These are phyloP conservation scores for Lactifluus volemus DNA, from an alignment of 768 basidiomycete genomes.

Conservation along the genomic window DNA sequence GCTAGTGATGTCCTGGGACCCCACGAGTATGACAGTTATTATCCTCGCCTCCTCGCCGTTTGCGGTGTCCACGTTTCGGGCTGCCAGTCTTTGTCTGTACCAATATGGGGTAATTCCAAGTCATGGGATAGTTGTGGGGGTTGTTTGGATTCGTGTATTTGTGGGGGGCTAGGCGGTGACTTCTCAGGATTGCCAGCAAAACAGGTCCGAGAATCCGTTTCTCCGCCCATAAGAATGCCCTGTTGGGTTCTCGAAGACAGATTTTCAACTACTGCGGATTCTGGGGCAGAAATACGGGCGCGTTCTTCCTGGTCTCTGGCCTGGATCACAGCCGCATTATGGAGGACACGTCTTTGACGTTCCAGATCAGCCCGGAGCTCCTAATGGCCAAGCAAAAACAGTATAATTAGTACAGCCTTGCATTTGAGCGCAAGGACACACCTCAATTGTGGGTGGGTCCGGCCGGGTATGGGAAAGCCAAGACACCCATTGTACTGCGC, in stretches of 20 bases:
- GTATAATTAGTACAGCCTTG: constrained; percentile 2
- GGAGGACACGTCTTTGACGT: constrained; percentile 14
- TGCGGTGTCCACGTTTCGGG: constrained; percentile 16
- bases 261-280: background rate
- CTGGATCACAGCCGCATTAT: constrained; percentile 13
- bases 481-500: constrained; percentile 18
- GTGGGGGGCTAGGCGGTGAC: background rate
- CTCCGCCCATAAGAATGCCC: background rate
- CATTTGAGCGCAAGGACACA: background rate
- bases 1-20: background rate
- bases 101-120: background rate
- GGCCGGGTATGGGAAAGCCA: constrained; percentile 18
- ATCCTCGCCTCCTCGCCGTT: background rate
- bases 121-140: background rate
- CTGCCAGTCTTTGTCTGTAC: constrained; percentile 16
- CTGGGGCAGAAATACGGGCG: background rate
- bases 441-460: constrained; percentile 12
- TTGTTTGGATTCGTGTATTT: background rate
- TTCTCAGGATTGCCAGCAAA: background rate
- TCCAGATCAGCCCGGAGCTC: constrained; percentile 16
- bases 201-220: background rate
- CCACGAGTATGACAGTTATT: background rate
- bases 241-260: background rate
- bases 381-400: background rate
- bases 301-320: constrained; percentile 18